These are phyloP conservation scores for Trichosporon sp. DNA, from an alignment of 1,284 basidiomycete genomes.

Conservation along the genomic window DNA sequence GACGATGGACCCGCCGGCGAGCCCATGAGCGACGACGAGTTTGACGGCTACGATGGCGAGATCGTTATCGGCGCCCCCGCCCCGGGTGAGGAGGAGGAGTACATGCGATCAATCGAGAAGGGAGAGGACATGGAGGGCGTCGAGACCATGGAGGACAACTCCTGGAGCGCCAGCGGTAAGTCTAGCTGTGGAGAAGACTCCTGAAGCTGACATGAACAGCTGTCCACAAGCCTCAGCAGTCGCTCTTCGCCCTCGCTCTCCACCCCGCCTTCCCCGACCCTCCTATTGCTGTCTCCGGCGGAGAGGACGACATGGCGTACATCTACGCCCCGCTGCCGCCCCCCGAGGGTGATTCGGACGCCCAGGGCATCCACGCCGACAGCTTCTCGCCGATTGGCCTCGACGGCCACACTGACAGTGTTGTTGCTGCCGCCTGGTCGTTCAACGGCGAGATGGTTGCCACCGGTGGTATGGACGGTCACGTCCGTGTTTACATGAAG, in stretches of 20 bases:
- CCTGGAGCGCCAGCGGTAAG: conserved; percentile 36
- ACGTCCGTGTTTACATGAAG: conserved; percentile 84
- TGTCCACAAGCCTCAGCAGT: conserved; percentile 56
- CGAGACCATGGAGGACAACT: conserved; percentile 41
- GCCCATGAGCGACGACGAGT: conserved; percentile 61
- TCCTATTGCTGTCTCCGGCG: conserved; percentile 84
- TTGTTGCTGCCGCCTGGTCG: conserved; percentile 78
- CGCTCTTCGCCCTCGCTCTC: conserved; percentile 81
- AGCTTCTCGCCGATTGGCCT: conserved; percentile 79
- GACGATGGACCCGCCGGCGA: conserved; percentile 67
- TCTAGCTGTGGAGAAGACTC: conserved; percentile 2
- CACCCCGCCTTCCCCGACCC: conserved; percentile 74
- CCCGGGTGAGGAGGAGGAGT: conserved; percentile 43
- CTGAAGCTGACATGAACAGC: conserved; percentile 40
- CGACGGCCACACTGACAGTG: conserved; percentile 89
- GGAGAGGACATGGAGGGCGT: conserved; percentile 31
- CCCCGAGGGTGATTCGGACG: conserved; percentile 20
- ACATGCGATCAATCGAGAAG: conserved; percentile 30
- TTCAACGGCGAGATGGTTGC: conserved; percentile 87
- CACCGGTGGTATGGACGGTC: conserved; percentile 97
- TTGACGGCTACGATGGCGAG: conserved; percentile 57
- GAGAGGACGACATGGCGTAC: conserved; percentile 93
- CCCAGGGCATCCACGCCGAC: conserved; percentile 59
- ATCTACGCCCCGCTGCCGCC: conserved; percentile 65
- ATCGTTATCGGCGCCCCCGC: conserved; percentile 56